Evolutionary conservation across 306 rosid genomes (phyloP).

Genomic region (Ochetophila trinervis): DNA sequence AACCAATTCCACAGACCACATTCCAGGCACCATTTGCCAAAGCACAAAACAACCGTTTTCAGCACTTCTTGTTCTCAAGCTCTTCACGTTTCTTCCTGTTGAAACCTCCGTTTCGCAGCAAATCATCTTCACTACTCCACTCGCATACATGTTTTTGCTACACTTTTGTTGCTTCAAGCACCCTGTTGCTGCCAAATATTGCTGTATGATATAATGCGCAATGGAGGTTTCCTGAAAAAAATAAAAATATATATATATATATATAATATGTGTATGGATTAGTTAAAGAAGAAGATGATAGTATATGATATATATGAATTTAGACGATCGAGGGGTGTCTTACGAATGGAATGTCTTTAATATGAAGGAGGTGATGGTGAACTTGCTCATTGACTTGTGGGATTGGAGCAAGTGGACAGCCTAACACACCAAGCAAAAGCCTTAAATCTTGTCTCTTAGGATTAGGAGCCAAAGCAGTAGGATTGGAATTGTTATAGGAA

Average conservation of each 20-base stretch:
- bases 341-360: constrained; percentile 77
- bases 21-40: constrained; percentile 90
- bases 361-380: constrained; percentile 34
- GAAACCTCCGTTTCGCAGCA: constrained; percentile 94
- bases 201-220: constrained; percentile 87
- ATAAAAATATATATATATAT: not conserved
- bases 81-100: constrained; percentile 79
- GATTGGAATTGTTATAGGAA: not conserved
- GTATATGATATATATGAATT: too few species aligned
- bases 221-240: constrained; percentile 76
- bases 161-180: constrained; percentile 82
- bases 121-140: constrained; percentile 85
- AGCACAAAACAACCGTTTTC: constrained; percentile 87
- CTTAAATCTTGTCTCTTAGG: constrained; percentile 73
- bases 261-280: not conserved
- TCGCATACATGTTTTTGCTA: constrained; percentile 76
- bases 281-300: too few species aligned
- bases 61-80: constrained; percentile 62
- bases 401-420: constrained; percentile 93
- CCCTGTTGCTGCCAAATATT: constrained; percentile 90
- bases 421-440: constrained; percentile 89
- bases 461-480: constrained; percentile 55
- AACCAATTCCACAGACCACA: constrained; percentile 93
- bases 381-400: constrained; percentile 48
- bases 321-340: too few species aligned